Evolutionary conservation across 805 yeast genomes (phyloP), one percentile per base, ranked within the genome.

Genomic region (Monosporozyma solicola): DNA sequence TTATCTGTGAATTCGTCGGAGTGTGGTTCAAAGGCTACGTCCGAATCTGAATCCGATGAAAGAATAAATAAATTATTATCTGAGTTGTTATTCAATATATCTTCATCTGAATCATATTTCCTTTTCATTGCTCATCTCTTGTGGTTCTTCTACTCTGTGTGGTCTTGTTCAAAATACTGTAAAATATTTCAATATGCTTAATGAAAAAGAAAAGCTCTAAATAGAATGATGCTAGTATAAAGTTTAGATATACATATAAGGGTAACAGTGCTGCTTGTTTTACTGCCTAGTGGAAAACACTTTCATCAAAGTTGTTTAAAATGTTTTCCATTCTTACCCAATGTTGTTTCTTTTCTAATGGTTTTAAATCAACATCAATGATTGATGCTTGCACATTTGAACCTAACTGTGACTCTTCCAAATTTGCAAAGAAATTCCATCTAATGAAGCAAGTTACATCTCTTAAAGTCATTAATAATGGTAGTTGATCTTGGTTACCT

Each of bases 311-410:
- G 5, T 16, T 4, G 24, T 52, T 45, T 20, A 56, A 22, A 4
- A 11, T 22, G 8, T 43, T n/a, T 6, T 47, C 50, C 13, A 74
- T 72, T 9, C 64, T 62, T 5, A 61, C 54, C 85, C 85, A 80
- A 58, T 79, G 77, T 27, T 63, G 58, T 67, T 72, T 74, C 54
- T 78, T 80, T 25, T 64, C 55, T 13, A 61, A 67, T 2, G 79
- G 75, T 61, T 81, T 81, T 48, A 78, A 71, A 58, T 81, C 85
- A 47, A 79, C 71, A 61, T 81, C 85, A 41, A 79, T 75, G 13
- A 81, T 66, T 7, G 54, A 58, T 3, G 57, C 61, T 11, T 50
- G 22, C 16, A 13, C 53, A 25, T 6, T 50, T n/a, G 48, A 11
- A 16, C 37, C 10, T 10, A 24, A 15, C 13, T n/a, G 3, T 10